Evolutionary conservation across 1,284 basidiomycete genomes (phyloP), one percentile per base, ranked within the genome.

Genomic region (Apiotrichum mycotoxinovorans): DNA sequence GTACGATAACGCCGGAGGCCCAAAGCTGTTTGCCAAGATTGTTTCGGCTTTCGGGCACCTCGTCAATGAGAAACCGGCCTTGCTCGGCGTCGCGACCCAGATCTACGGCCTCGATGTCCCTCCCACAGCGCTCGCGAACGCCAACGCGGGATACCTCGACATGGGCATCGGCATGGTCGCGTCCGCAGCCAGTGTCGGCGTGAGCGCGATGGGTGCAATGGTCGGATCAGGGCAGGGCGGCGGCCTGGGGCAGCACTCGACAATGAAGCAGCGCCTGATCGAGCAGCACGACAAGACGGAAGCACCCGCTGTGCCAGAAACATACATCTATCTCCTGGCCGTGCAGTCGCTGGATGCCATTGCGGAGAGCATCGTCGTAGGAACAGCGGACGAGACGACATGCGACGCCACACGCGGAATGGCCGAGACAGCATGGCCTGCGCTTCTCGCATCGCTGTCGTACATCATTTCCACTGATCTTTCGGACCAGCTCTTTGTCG

Each of bases 201-300:
- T 89, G 2, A 85, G 83, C 2, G 85, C 84, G 12, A 84, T 88
- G 14, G 85, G 85, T 0, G 86, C 85, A 11, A 86, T 86, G 80
- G 85, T 87, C 61, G 84, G 83, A 0, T 77, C 82, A 1, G 84
- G 83, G 1, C 42, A 48, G 4, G 66, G 64, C 1, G 79, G 80
- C 5, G 88, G 89, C 0, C 73, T 94, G 62, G 89, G 87, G 54
- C 69, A 84, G 18, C 84, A 86, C 0, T 89, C 87, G 3, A 80
- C 85, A 0, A 88, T 92, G 86, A 93, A 91, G 72, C 73, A 93
- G 33, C 89, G 90, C 72, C 89, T 89, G 87, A 95, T 97, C 66
- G 93, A 97, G 70, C 93, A 96, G 72, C 84, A 95, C 18, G 93
- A 97, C 79, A 96, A 98, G 76, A 87, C 91, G 0, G 96, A 98